A percentile compares a stretch with the other conserved stretches of the same genome.
These are phyloP conservation scores for Botryotinia globosa DNA, from an alignment of 2,329 filamentous ascomycete species.

Conservation along the genomic window DNA sequence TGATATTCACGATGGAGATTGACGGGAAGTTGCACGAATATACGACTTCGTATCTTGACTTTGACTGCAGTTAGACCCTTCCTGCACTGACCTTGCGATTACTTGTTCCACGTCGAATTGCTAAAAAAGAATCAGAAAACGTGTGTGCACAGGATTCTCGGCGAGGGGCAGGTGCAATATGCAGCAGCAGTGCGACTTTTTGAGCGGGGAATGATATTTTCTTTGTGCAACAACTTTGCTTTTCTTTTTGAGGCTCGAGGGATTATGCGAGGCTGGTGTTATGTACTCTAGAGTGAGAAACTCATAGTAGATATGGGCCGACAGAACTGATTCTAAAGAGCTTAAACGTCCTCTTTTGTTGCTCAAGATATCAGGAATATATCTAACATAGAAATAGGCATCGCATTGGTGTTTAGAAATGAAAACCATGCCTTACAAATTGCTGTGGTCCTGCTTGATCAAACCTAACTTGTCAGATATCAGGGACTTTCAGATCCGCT, in stretches of 20 bases:
- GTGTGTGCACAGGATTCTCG: background rate
- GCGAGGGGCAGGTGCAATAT: background rate
- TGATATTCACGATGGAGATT: background rate
- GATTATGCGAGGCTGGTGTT: background rate
- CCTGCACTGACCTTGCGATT: too few relatives aligned
- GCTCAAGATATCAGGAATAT: background rate
- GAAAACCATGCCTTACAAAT: background rate
- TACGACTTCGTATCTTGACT: background rate
- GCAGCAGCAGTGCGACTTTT: background rate
- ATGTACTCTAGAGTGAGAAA: accelerated
- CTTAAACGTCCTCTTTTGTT: background rate
- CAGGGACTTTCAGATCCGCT: accelerated
- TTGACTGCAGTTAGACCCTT: background rate
- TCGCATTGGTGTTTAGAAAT: background rate
- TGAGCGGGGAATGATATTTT: too few relatives aligned
- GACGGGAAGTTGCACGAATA: background rate
- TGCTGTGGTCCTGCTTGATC: background rate
- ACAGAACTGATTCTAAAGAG: background rate
- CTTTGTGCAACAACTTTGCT: background rate
- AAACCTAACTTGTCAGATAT: background rate
- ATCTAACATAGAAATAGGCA: background rate
- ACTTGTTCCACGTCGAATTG: background rate
- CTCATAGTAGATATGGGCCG: background rate
- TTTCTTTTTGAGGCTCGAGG: background rate
- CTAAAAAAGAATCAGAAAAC: background rate